Evolutionary conservation across 2,329 filamentous ascomycete genomes (phyloP).

Genomic region (Neonectria coccinea): DNA sequence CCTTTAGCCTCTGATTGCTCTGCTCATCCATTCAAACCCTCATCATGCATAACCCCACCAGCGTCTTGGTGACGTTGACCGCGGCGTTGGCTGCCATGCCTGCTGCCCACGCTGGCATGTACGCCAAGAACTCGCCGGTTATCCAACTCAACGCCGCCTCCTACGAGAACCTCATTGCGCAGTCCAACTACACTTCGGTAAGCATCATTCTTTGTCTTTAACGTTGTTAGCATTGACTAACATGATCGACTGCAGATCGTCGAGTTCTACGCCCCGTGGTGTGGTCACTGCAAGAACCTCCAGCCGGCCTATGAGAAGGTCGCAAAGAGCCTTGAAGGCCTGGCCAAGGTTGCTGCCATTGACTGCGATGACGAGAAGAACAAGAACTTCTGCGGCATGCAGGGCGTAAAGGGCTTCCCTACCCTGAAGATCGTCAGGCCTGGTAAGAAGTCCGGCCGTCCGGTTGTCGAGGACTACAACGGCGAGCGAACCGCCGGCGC

Average conservation of each 20-base stretch:
- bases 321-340: slow-evolving; percentile 86
- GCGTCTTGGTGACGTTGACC: slow-evolving; percentile 57
- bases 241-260: slow-evolving; percentile 60
- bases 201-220: slow-evolving; percentile 46
- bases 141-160: slow-evolving; percentile 82
- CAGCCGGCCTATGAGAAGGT: slow-evolving; percentile 96
- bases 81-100: slow-evolving; percentile 75
- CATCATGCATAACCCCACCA: slow-evolving; percentile 66
- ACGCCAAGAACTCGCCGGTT: slow-evolving; percentile 88
- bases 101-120: slow-evolving; percentile 77
- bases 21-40: slow-evolving; percentile 5
- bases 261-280: slow-evolving; percentile 98
- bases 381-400: slow-evolving; percentile 84
- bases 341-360: slow-evolving; percentile 93
- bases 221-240: slow-evolving; percentile 5
- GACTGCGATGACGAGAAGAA: slow-evolving; percentile 96
- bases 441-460: slow-evolving; percentile 81
- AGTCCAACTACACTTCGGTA: slow-evolving; percentile 93
- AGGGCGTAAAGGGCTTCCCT: slow-evolving; percentile 94
- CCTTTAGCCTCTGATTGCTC: background rate
- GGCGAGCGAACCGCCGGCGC: slow-evolving; percentile 84
- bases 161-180: slow-evolving; percentile 85
- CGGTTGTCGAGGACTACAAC: slow-evolving; percentile 90
- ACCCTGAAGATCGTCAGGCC: slow-evolving; percentile 94
- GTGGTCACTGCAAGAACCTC: slow-evolving; percentile 95